Conservation (phyloP, 169 alveolate species). For the Eimeria sp. region DNA sequence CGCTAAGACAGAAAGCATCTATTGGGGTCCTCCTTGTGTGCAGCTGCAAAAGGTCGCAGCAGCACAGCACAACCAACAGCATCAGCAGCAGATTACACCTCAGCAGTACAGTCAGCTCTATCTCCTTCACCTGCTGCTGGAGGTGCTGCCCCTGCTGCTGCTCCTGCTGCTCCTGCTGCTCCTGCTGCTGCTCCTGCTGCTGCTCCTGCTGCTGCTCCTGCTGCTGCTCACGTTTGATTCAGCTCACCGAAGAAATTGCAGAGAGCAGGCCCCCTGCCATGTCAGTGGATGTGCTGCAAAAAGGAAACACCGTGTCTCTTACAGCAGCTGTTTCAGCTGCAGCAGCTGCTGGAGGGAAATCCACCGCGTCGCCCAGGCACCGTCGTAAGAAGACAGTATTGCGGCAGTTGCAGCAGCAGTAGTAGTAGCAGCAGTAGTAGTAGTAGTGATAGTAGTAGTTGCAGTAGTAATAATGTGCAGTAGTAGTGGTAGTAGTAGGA, state of each 20-base stretch:
- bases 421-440: neutral
- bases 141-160: neutral
- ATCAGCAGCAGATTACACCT: too few relatives aligned
- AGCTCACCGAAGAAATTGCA: conserved; percentile 16
- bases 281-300: neutral
- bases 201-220: too few relatives aligned
- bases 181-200: too few relatives aligned
- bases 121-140: neutral
- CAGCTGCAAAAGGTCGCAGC: conserved; percentile 5
- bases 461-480: too few relatives aligned
- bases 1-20: neutral
- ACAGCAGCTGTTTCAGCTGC: neutral
- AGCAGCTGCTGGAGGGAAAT: neutral
- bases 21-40: conserved; percentile 7
- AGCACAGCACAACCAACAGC: neutral
- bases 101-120: too few relatives aligned
- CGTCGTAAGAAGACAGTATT: too few relatives aligned
- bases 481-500: too few relatives aligned
- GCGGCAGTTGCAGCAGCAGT: neutral
- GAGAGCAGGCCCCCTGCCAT: conserved; percentile 9
- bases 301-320: neutral
- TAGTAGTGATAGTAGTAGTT: neutral
- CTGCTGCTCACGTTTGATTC: neutral
- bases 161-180: conserved; percentile 8
- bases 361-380: neutral